Base-by-base conservation (phyloP, 306 rosid genomes). In the Glycine soja region DNA sequence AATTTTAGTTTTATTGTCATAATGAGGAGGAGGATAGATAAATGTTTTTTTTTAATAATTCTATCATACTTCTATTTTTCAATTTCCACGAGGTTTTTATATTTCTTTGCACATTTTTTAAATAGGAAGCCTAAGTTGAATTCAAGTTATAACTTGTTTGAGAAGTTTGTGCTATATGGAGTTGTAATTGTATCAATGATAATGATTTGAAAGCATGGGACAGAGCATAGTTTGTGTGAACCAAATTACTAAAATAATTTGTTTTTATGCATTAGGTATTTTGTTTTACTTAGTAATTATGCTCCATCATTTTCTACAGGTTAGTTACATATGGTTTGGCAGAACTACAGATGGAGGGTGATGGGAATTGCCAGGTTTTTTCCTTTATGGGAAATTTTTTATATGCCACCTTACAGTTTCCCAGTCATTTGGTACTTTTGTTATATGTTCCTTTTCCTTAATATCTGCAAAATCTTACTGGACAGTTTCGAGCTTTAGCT, bases 301-400 rank as follows among this genome's bases (percentile, higher is more conserved):
- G 80, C 16, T 45, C 46, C 66, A 15, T 42, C 32, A 34, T 76
- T 82, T 76, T 36, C 57, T 87, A 61, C 89, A 95, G 99, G 90
- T 81, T 96, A 86, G 91, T 72, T 76, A 89, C 97, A 8, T 90
- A 96, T 87, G 93, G 91, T 79, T 87, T 96, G 80, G 87, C 90
- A 40, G 99, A 92, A 83, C 89, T 93, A 57, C 99, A 89, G 81
- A 96, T 96, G 83, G 97, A 96, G 90, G 99, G 99, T 78, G 99
- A 96, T 82, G 99, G 99, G 80, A 96, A 96, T 88, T 96, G 99
- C 75, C 99, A 96, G 99, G 99, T 96, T 79, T 72, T 81, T 54
- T 0, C 16, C 65, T 7, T 68, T 59, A 75, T 61, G 24, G 5
- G 3, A 38, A 74, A 40, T 34, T 9, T 40, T 18, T 62, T 73